Evolutionary conservation across 306 rosid genomes (phyloP), one percentile per base, ranked within the genome.

Genomic region (Glycine tomentella): DNA sequence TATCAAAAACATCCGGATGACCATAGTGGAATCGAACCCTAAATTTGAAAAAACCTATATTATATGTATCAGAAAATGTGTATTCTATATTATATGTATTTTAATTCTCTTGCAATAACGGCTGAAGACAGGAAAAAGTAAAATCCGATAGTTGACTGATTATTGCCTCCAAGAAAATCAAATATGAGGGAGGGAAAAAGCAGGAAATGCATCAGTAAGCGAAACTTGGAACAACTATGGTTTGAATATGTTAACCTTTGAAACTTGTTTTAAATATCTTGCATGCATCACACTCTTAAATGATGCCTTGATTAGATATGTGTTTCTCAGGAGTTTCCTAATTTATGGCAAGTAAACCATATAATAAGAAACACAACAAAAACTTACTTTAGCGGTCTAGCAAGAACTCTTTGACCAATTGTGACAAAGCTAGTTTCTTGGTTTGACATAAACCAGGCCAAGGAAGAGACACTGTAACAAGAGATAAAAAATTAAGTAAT

Each of bases 391-490:
- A 95, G 85, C 25, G 99, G 97, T 82, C 93, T 90, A 80, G 99
- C 99, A 66, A 95, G 96, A 82, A 93, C 97, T 80, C 99, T 90
- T 83, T 95, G 99, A 69, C 99, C 99, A 71, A 95, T 85, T 45
- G 99, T 95, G 81, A 95, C 99, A 72, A 95, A 95, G 85, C 97
- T 91, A 72, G 95, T 90, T 88, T 95, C 99, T 90, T 95, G 99
- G 86, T 95, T 95, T 82, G 99, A 93, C 99, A 95, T 95, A 86
- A 95, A 95, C 99, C 99, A 95, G 74, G 99, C 99, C 87, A 93
- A 84, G 53, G 99, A 95, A 45, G 99, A 95, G 51, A 93, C 99
- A 93, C 98, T 95, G 97, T 77, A 81, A 67, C 68, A 70, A 57
- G 76, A 49, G 11, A 66, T 74, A 62, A 84, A 25, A 25, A 76